Percentiles rank a stretch among this genome's conserved stretches.
phyloP scores from a whole-genome alignment of 495 filamentous ascomycete species.

The Cryomyces antarcticus region DNA sequence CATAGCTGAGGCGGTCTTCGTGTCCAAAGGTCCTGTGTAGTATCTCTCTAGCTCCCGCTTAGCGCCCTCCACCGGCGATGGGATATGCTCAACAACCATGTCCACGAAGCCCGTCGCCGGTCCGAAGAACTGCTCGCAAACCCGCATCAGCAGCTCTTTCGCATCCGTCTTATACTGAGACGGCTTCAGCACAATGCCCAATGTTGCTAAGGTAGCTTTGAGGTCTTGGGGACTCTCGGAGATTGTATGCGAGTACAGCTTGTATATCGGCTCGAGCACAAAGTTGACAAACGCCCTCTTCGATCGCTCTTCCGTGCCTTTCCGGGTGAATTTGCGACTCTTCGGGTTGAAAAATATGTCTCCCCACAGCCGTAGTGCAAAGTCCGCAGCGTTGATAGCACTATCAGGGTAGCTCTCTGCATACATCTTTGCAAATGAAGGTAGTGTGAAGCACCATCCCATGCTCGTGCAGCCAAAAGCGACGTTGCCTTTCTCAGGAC shows the following conservation, averaged over 20 bases:
- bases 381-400: conserved; percentile 49
- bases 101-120: conserved; percentile 81
- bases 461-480: conserved; percentile 82
- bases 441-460: conserved; percentile 90
- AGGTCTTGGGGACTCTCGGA: conserved; percentile 78
- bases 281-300: conserved; percentile 88
- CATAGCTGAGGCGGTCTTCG: conserved; percentile 64
- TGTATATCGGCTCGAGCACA: conserved; percentile 90
- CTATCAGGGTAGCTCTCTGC: conserved; percentile 54
- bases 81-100: conserved; percentile 80
- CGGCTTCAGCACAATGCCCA: conserved; percentile 75
- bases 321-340: conserved; percentile 78
- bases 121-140: conserved; percentile 92
- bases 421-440: conserved; percentile 92
- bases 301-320: conserved; percentile 57
- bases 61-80: conserved; percentile 67
- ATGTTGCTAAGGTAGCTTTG: conserved; percentile 53
- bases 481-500: conserved; percentile 93
- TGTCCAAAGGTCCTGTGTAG: conserved; percentile 91
- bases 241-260: conserved; percentile 88
- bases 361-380: conserved; percentile 72
- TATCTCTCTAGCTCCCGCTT: conserved; percentile 57
- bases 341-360: conserved; percentile 90
- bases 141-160: conserved; percentile 67
- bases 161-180: conserved; percentile 80